Evolutionary conservation across 1,139 yeast genomes (phyloP).

Genomic region (Nadsonia commutata): DNA sequence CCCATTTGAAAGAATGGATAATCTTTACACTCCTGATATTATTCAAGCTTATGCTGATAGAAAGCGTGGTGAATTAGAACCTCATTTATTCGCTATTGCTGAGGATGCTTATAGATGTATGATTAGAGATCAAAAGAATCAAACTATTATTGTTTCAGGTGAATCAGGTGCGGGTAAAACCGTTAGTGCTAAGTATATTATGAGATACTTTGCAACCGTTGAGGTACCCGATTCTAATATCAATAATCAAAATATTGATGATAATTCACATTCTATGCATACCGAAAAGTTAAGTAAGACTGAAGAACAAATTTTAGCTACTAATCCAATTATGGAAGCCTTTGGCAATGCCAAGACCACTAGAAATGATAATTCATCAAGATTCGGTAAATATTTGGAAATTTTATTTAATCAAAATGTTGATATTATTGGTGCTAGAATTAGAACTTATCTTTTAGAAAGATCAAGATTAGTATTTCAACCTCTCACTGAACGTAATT

Average conservation of each 20-base stretch:
- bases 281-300: constrained; percentile 71
- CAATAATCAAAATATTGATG: constrained; percentile 5
- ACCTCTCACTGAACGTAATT: constrained; percentile 77
- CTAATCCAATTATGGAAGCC: constrained; percentile 97
- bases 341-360: constrained; percentile 98
- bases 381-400: constrained; percentile 93
- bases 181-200: constrained; percentile 89
- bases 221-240: constrained; percentile 35
- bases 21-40: constrained; percentile 78
- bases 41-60: constrained; percentile 90
- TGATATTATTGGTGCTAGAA: constrained; percentile 84
- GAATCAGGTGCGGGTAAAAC: constrained; percentile 99
- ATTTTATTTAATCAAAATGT: constrained; percentile 63
- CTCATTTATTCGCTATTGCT: constrained; percentile 94
- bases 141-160: constrained; percentile 93
- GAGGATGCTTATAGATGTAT: constrained; percentile 96
- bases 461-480: constrained; percentile 91
- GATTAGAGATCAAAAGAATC: constrained; percentile 73
- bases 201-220: constrained; percentile 95
- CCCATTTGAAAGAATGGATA: constrained; percentile 88
- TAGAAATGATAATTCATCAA: constrained; percentile 91
- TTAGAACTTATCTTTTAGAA: constrained; percentile 83
- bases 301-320: constrained; percentile 88
- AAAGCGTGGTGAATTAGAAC: constrained; percentile 86
- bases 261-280: constrained; percentile 23